Conservation (phyloP, 1,139 yeast species). For the Saccharomyces pastorianus region DNA sequence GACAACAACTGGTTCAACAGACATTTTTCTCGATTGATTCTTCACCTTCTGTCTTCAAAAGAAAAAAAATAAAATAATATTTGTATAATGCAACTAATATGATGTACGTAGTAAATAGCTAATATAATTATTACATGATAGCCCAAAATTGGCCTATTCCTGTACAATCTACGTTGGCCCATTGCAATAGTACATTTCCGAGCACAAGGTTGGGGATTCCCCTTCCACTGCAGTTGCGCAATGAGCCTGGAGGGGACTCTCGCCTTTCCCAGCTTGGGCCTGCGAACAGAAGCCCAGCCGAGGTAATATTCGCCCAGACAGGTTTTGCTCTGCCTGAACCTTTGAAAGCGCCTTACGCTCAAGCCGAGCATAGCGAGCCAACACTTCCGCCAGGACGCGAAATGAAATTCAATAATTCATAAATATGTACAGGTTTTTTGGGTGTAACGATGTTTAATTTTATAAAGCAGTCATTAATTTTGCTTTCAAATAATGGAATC, state of each 20-base stretch:
- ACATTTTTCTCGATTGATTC: constrained; percentile 46
- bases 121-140: neutral
- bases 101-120: neutral
- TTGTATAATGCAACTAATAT: neutral
- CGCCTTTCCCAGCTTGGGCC: neutral
- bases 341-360: neutral
- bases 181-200: neutral
- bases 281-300: neutral
- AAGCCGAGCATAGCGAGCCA: neutral
- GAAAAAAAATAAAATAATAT: neutral
- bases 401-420: neutral
- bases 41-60: constrained; percentile 2
- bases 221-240: neutral
- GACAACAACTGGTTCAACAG: constrained; percentile 94
- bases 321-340: neutral
- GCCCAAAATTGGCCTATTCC: neutral
- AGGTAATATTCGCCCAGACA: neutral
- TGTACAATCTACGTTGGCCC: neutral
- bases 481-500: constrained; percentile 8
- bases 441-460: neutral
- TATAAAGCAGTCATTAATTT: neutral
- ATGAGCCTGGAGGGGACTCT: neutral
- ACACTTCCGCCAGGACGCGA: neutral
- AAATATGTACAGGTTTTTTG: neutral
- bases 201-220: neutral